A percentile compares a stretch with the other conserved stretches of the same genome.
phyloP scores from a whole-genome alignment of 2,329 filamentous ascomycete genomes.

The Passalora sequoiae region DNA sequence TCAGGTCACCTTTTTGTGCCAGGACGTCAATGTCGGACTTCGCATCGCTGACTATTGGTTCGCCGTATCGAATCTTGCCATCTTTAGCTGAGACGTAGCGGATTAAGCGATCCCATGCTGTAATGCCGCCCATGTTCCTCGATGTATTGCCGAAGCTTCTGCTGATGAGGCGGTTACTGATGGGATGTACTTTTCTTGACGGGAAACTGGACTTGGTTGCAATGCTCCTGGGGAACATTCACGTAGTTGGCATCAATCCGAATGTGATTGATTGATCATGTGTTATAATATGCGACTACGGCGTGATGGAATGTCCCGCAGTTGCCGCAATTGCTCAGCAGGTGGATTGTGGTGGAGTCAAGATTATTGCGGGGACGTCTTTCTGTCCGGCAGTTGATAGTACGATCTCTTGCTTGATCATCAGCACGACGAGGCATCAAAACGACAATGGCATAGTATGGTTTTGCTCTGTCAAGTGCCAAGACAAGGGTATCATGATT shows the following conservation, averaged over 20 bases:
- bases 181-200: background rate
- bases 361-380: no score
- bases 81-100: constrained; percentile 64
- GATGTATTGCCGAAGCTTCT: background rate
- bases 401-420: background rate
- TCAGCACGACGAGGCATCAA: background rate
- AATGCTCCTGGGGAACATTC: background rate
- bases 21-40: constrained; percentile 26
- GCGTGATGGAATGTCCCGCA: background rate
- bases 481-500: constrained; percentile 2
- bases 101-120: constrained; percentile 56
- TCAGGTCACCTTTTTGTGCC: constrained; percentile 39
- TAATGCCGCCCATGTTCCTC: constrained; percentile 3
- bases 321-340: constrained; percentile 1
- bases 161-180: background rate
- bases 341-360: background rate
- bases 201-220: background rate
- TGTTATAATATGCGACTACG: background rate
- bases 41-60: constrained; percentile 51
- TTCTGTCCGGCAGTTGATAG: background rate
- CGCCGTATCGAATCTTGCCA: constrained; percentile 65
- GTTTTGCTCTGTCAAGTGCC: no score
- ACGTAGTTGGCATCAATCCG: background rate
- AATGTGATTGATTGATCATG: background rate
- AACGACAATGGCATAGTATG: background rate